Percentiles rank a stretch among this genome's conserved stretches.
phyloP scores from a whole-genome alignment of 2,329 filamentous ascomycete species.

The Fusarium foetens region DNA sequence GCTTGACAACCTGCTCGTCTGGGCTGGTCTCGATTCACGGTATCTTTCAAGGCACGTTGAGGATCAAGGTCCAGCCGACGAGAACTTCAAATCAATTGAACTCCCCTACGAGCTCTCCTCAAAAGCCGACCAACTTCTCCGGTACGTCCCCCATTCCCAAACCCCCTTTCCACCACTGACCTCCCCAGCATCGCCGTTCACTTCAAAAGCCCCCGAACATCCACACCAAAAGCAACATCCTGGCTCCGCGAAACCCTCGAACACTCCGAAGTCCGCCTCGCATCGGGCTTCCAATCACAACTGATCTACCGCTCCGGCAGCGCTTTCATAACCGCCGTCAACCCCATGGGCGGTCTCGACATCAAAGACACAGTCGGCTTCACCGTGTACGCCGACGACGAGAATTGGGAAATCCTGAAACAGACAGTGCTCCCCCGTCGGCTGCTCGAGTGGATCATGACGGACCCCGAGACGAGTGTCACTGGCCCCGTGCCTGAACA shows the following conservation, averaged over 20 bases:
- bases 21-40: constrained; percentile 36
- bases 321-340: constrained; percentile 22
- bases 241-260: constrained; percentile 31
- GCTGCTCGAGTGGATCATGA: constrained; percentile 42
- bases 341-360: constrained; percentile 30
- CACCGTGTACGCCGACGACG: constrained; percentile 33
- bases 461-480: constrained; percentile 20
- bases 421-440: constrained; percentile 32
- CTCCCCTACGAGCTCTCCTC: constrained; percentile 24
- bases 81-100: constrained; percentile 33
- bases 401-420: constrained; percentile 35
- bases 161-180: background rate
- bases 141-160: background rate
- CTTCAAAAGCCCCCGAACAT: constrained; percentile 36
- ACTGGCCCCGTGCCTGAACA: constrained; percentile 21
- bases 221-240: constrained; percentile 4
- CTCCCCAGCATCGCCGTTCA: constrained; percentile 22
- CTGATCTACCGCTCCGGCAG: constrained; percentile 23
- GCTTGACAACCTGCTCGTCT: constrained; percentile 29
- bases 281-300: constrained; percentile 10
- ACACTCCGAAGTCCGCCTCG: constrained; percentile 26
- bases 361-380: constrained; percentile 33
- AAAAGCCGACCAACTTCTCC: constrained; percentile 33
- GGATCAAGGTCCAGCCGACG: constrained; percentile 7
- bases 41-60: constrained; percentile 36